phyloP scores from a whole-genome alignment of 208 protist genomes.

The Herpetomonas tarakana region DNA sequence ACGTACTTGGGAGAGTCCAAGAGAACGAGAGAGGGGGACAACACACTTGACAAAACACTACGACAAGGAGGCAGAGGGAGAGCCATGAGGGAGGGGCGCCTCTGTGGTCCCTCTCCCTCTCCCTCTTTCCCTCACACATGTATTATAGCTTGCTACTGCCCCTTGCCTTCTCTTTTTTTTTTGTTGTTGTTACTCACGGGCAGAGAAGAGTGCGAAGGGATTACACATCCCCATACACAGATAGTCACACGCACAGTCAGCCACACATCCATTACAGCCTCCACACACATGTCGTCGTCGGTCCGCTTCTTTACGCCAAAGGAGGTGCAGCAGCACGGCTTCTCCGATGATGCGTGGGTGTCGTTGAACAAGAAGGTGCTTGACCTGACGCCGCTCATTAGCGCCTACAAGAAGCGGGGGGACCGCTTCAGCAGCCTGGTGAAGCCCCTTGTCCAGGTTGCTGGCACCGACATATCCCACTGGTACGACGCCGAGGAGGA shows the following conservation, averaged over 20 bases:
- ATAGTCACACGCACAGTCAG: constrained; percentile 4
- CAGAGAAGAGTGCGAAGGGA: too few species aligned
- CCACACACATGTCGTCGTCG: constrained; percentile 25
- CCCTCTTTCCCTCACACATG: background rate
- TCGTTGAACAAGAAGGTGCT: constrained; percentile 88
- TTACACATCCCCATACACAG: background rate
- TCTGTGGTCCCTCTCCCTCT: background rate
- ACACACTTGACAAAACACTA: too few species aligned
- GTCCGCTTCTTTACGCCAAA: constrained; percentile 85
- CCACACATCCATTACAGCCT: too few species aligned
- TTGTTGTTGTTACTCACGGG: too few species aligned
- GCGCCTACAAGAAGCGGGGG: constrained; percentile 44
- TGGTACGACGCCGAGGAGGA: constrained; percentile 80
- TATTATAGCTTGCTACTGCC: background rate
- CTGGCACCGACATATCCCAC: constrained; percentile 91
- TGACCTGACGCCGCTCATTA: constrained; percentile 86
- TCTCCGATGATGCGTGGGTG: constrained; percentile 86
- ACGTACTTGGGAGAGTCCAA: too few species aligned
- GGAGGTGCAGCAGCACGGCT: constrained; percentile 90
- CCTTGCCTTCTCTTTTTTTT: background rate
- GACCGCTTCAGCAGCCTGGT: constrained; percentile 54
- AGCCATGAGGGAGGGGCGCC: constrained; percentile 1
- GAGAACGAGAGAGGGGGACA: too few species aligned
- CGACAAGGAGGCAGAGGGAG: background rate
- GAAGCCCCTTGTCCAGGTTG: constrained; percentile 77